Base-by-base conservation (phyloP, 179 eudicot genomes). In the Monotropa hypopitys region DNA sequence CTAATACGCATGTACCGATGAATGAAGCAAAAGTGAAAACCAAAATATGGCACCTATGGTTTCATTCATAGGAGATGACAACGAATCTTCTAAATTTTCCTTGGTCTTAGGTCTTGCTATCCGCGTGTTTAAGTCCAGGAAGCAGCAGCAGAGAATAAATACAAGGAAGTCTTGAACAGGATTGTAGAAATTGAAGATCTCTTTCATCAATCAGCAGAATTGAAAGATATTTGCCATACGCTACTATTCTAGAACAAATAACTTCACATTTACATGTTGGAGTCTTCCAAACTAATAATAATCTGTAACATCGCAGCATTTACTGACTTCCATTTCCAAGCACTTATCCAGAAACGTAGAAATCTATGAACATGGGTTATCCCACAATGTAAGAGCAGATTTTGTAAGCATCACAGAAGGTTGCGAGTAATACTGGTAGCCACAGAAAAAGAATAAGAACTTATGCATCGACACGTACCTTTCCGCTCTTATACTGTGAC, bases 401-500 rank as follows among this genome's bases (percentile, higher is more conserved):
- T 30, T 30, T 51, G 13, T 72, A 18, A n/a, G 43, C 26, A 32
- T 51, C 21, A 6, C 0, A 33, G 40, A 72, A 23, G 23, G 21
- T 7, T 11, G 49, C 10, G 51, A 73, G 21, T 73, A 4, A 53
- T 50, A 13, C 21, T 38, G n/a, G 47, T 9, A 56, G 49, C 16
- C 21, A 54, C 6, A 32, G 26, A 10, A 38, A 72, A 73, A 23
- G 18, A 8, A 51, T 72, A 33, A 28, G 21, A 28, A 2, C 51
- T 47, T 42, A 71, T 47, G 45, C 8, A 16, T 28, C 4, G 46
- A 59, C 33, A 73, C 78, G 42, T 88, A 89, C 98, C 98, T 95
- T 95, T 75, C 97, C 99, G 78, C 83, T 88, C 86, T 84, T 91
- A 74, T 91, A 93, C 40, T 86, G 94, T 26, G 99, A 88, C 97